Conservation (phyloP, 2,329 filamentous ascomycete species). For the Cladosporium phlei region DNA sequence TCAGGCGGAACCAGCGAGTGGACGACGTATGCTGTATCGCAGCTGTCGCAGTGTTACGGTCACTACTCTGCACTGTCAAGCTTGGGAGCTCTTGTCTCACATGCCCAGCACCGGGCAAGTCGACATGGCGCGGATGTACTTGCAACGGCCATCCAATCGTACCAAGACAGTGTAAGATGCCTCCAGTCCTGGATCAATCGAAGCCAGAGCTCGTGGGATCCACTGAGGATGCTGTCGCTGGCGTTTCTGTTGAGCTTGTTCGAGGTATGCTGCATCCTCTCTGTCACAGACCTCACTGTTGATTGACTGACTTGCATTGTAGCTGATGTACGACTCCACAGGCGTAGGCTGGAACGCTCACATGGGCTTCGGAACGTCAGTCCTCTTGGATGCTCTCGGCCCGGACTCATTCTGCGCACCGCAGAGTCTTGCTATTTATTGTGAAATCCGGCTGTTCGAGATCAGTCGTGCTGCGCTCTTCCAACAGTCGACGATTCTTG, state of each 20-base stretch:
- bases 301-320: not conserved
- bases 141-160: not conserved
- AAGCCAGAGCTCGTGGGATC: not conserved
- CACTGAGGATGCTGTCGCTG: not conserved
- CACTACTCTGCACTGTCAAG: not conserved
- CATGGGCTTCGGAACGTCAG: not conserved
- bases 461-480: not conserved
- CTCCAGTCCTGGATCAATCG: not conserved
- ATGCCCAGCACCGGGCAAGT: not conserved
- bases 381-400: not conserved
- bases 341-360: not conserved
- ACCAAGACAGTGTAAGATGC: not conserved
- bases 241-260: slow-evolving; percentile 3
- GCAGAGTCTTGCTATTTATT: not conserved
- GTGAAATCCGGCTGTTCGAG: not conserved
- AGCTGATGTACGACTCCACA: not conserved
- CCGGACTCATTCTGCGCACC: not conserved
- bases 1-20: not conserved
- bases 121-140: not conserved
- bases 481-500: not conserved
- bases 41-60: not conserved
- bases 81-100: not conserved
- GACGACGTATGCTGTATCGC: not conserved
- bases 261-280: not conserved
- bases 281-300: not conserved